Evolutionary conservation across 371 early-diverging fungal genomes (phyloP), one percentile per base, ranked within the genome.

Genomic region (Parasitella parasitica): DNA sequence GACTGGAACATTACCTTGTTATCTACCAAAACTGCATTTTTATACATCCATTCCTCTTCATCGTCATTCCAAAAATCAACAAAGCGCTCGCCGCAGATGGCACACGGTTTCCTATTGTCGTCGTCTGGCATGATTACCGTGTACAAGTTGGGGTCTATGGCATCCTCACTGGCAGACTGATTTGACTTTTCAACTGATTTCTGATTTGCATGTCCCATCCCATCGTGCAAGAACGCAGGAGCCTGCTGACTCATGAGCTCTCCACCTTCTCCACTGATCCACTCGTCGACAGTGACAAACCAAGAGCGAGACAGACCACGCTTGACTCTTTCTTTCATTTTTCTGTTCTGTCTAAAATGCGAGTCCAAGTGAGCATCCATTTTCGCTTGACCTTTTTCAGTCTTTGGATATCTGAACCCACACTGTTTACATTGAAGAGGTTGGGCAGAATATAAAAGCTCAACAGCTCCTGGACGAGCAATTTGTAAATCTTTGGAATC

Each of bases 301-400:
- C 96, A 97, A 43, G 90, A 91, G 39, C 96, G 85, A 18, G 92
- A 89, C 38, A 90, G 69, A 2, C 91, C 88, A 43, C 88, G 86
- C 63, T 86, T 87, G 24, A 81, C 88, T 52, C 84, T 86, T 64
- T 92, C 90, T 71, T 92, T 92, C 70, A 84, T 73, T 12, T 93
- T 83, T 53, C 91, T 79, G 69, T 96, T 96, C 72, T 92, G 94
- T 53, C 96, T 84, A 72, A 96, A 97, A 72, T 97, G 97, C 82
- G 94, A 92, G 63, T 97, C 96, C 57, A 97, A 66, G 75, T 97
- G 97, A 27, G 85, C 82, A 64, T 86, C 86, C 87, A 93, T 90
- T 66, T 87, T 86, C 38, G 73, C 75, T 66, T 88, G 81, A 6
- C 93, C 93, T 32, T 85, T 86, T 8, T 78, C 84, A 6, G 83